phyloP scores from a whole-genome alignment of 2,329 filamentous ascomycete genomes.

The Dothideomycetes sp. region DNA sequence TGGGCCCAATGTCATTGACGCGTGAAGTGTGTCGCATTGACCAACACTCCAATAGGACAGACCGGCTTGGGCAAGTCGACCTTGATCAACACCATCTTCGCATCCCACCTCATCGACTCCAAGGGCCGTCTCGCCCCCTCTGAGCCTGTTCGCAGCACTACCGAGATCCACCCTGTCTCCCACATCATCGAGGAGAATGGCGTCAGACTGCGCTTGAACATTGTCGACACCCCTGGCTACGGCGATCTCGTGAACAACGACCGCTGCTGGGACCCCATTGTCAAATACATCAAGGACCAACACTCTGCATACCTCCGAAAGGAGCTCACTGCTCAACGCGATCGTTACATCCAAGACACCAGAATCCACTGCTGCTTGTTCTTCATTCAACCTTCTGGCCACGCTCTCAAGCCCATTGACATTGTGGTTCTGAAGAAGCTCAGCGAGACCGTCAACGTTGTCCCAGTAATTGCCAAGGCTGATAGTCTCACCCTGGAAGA shows the following conservation, averaged over 20 bases:
- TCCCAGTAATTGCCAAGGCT: conserved; percentile 96
- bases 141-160: conserved; percentile 88
- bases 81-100: conserved; percentile 99
- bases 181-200: conserved; percentile 99
- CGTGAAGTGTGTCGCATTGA: neutral
- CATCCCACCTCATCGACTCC: conserved; percentile 96
- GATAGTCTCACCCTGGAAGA: conserved; percentile 94
- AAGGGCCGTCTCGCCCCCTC: conserved; percentile 90
- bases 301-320: conserved; percentile 98
- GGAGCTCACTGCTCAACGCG: conserved; percentile 96
- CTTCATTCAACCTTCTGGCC: conserved; percentile 97
- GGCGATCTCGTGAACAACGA: conserved; percentile 99
- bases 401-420: conserved; percentile 97
- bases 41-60: conserved; percentile 54
- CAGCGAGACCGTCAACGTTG: conserved; percentile 97
- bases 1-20: neutral
- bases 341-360: conserved; percentile 98
- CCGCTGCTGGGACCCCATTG: conserved; percentile 99
- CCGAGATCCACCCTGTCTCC: conserved; percentile 94
- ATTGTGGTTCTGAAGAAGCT: conserved; percentile 99
- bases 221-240: conserved; percentile 96
- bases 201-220: conserved; percentile 93
- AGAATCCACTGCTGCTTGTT: conserved; percentile 99
- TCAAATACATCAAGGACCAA: conserved; percentile 99
- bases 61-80: conserved; percentile 98